These are phyloP conservation scores for Verticillium klebahnii DNA, from an alignment of 2,329 filamentous ascomycete species.

Conservation along the genomic window DNA sequence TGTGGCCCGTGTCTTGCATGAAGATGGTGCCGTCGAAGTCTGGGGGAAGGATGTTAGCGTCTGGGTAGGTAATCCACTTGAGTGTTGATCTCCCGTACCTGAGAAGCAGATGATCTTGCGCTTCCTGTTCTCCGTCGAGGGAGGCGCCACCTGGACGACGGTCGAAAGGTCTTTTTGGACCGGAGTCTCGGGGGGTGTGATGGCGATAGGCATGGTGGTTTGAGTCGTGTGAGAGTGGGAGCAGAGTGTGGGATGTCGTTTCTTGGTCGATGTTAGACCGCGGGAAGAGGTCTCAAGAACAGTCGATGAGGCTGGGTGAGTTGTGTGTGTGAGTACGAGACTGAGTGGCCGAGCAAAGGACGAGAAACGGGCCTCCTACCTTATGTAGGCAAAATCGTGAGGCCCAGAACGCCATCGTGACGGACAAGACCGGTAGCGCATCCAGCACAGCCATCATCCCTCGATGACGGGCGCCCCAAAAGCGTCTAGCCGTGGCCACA, in stretches of 20 bases:
- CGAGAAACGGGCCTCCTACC: background rate
- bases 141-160: slow-evolving; percentile 4
- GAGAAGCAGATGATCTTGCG: slow-evolving; percentile 56
- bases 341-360: background rate
- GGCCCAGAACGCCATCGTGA: background rate
- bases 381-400: background rate
- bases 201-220: slow-evolving; percentile 29
- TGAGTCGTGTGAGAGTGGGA: slow-evolving; percentile 1
- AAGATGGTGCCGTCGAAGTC: slow-evolving; percentile 71
- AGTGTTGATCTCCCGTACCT: slow-evolving; percentile 29
- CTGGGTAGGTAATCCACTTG: background rate
- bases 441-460: background rate
- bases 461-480: background rate
- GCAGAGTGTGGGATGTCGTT: background rate
- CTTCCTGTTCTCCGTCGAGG: slow-evolving; percentile 33
- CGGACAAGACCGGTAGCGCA: background rate
- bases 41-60: slow-evolving; percentile 19
- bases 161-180: slow-evolving; percentile 21
- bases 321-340: background rate
- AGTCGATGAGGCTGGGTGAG: background rate
- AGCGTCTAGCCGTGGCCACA: background rate
- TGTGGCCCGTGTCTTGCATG: slow-evolving; percentile 66
- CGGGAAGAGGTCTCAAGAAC: background rate
- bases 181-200: slow-evolving; percentile 23
- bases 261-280: too few relatives aligned